These are phyloP conservation scores for Picochlorum sp. DNA, from an alignment of 139 green algal genomes.

Conservation along the genomic window DNA sequence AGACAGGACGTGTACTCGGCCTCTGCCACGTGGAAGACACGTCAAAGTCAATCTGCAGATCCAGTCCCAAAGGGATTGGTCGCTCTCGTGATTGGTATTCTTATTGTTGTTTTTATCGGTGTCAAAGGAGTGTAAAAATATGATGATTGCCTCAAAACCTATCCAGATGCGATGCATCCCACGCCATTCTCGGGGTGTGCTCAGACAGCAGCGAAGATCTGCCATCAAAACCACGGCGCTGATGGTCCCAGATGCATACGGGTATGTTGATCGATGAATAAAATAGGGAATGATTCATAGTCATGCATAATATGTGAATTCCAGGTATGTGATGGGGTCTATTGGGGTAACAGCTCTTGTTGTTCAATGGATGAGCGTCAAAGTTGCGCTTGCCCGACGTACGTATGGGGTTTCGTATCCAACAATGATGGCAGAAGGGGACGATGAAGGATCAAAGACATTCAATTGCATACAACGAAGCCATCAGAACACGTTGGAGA, in stretches of 20 bases:
- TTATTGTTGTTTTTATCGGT: constrained; percentile 29
- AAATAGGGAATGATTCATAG: background rate
- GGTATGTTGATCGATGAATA: constrained; percentile 6
- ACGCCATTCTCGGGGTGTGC: no score
- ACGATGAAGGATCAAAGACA: background rate
- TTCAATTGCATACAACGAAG: constrained; percentile 31
- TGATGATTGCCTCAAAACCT: no score
- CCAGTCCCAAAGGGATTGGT: constrained; percentile 17
- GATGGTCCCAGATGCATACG: constrained; percentile 10
- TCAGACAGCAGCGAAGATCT: background rate
- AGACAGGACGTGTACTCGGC: constrained; percentile 48
- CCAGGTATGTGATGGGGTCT: constrained; percentile 5
- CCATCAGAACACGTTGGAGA: constrained; percentile 27
- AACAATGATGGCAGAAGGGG: constrained; percentile 16
- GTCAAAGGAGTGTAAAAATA: constrained; percentile 20
- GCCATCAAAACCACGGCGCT: background rate
- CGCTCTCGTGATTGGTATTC: constrained; percentile 16
- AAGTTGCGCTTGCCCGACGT: constrained; percentile 8
- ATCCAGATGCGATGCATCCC: no score
- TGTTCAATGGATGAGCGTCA: constrained; percentile 4
- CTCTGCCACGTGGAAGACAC: background rate
- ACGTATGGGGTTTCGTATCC: constrained; percentile 5
- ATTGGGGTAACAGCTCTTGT: background rate
- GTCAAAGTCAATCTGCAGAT: constrained; percentile 15
- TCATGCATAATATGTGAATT: background rate